phyloP scores from a whole-genome alignment of 495 filamentous ascomycete species.

The Hypomontagnella submonticulosa region DNA sequence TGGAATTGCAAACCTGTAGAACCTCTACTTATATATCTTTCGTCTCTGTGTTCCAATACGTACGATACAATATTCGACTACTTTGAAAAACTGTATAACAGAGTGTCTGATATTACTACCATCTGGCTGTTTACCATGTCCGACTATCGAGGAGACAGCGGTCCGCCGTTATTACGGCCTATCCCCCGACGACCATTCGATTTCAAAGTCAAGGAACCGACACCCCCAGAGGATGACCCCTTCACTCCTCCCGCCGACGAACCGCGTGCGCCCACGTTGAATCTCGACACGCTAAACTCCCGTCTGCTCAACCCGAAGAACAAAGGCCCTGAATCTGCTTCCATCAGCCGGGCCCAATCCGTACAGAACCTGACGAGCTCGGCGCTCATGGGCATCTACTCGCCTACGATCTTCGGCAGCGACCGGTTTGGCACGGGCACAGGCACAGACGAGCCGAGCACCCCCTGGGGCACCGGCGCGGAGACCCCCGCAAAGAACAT shows the following conservation, averaged over 20 bases:
- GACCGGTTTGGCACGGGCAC: conserved; percentile 48
- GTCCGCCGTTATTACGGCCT: conserved; percentile 72
- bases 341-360: conserved; percentile 74
- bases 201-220: conserved; percentile 63
- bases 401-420: conserved; percentile 66
- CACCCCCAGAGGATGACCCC: conserved; percentile 64
- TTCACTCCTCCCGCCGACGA: conserved; percentile 54
- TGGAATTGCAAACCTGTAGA: neutral
- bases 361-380: conserved; percentile 88
- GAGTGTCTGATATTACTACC: conserved; percentile 2
- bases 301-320: conserved; percentile 52
- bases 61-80: neutral
- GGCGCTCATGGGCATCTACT: conserved; percentile 92
- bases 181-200: conserved; percentile 82
- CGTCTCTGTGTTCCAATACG: neutral
- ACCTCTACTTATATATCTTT: neutral
- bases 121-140: conserved; percentile 41
- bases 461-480: conserved; percentile 77
- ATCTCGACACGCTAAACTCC: conserved; percentile 44
- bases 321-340: conserved; percentile 40
- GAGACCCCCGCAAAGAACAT: conserved; percentile 64
- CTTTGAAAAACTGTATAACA: conserved; percentile 8
- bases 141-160: conserved; percentile 47
- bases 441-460: conserved; percentile 50
- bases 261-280: conserved; percentile 28